Evolutionary conservation across 148 eudicot genomes (phyloP).

Genomic region (Camellia granthamiana): DNA sequence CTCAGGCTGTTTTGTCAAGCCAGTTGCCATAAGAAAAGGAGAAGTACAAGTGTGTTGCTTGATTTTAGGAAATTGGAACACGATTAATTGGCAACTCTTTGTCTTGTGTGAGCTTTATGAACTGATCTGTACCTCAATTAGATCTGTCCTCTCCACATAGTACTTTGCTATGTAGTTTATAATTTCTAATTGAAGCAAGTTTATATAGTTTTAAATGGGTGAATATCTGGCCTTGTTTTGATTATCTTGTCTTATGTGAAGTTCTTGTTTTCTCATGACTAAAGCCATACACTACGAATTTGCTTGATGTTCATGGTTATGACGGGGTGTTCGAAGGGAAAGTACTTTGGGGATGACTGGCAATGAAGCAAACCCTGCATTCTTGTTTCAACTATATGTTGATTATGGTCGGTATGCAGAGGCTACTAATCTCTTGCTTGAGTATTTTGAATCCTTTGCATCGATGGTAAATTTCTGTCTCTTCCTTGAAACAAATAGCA

Average conservation of each 20-base stretch:
- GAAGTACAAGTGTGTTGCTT: no score
- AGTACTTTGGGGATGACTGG: constrained; percentile 74
- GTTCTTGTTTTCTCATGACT: neutral
- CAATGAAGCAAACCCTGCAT: constrained; percentile 74
- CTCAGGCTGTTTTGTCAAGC: no score
- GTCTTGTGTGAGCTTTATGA: neutral
- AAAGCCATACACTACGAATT: neutral
- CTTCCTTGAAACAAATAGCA: neutral
- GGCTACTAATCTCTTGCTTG: constrained; percentile 80
- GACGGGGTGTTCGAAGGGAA: constrained; percentile 54
- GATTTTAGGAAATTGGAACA: no score
- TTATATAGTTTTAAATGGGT: neutral
- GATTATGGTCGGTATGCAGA: constrained; percentile 83
- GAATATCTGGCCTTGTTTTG: neutral
- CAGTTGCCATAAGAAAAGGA: no score
- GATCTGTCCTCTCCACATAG: neutral
- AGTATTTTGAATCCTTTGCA: constrained; percentile 66
- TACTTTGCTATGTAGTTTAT: neutral
- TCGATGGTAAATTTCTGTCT: constrained; percentile 47
- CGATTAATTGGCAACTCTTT: neutral
- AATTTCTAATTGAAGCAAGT: neutral
- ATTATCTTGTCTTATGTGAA: neutral
- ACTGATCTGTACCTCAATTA: neutral
- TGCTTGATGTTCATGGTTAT: constrained; percentile 16
- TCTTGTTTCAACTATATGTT: constrained; percentile 79